Evolutionary conservation across 1,284 basidiomycete species (phyloP).

Genomic region (Pyrrhoderma lamaoense): DNA sequence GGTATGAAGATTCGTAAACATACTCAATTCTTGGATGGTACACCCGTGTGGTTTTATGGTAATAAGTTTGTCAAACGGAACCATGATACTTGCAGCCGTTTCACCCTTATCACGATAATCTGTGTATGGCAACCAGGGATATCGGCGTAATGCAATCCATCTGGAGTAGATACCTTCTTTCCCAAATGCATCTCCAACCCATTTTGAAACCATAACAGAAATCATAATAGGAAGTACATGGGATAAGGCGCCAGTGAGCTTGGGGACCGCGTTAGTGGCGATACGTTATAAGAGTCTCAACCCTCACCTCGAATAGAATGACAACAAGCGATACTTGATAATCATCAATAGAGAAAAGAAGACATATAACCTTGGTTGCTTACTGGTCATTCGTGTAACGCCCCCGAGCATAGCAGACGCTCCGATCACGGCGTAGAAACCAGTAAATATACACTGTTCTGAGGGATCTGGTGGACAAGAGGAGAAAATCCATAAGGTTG

Average conservation of each 20-base stretch:
- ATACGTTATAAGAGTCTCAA: not conserved
- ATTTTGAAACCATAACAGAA: slow-evolving; percentile 68
- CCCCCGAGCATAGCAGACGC: slow-evolving; percentile 77
- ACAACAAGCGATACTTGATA: slow-evolving; percentile 60
- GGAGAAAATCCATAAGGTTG: slow-evolving; percentile 58
- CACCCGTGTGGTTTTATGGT: slow-evolving; percentile 42
- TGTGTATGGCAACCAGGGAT: slow-evolving; percentile 68
- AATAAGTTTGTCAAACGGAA: slow-evolving; percentile 40
- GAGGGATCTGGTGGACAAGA: slow-evolving; percentile 65
- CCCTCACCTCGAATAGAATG: slow-evolving; percentile 60
- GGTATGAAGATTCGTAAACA: slow-evolving; percentile 17
- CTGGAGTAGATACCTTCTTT: slow-evolving; percentile 67
- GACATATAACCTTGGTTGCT: slow-evolving; percentile 21
- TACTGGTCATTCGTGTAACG: slow-evolving; percentile 75
- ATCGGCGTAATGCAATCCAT: slow-evolving; percentile 67
- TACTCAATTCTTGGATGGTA: slow-evolving; percentile 45
- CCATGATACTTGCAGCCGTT: slow-evolving; percentile 59
- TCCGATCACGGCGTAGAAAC: slow-evolving; percentile 79
- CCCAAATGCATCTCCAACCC: slow-evolving; percentile 65
- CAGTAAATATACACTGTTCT: slow-evolving; percentile 65
- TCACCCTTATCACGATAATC: slow-evolving; percentile 62
- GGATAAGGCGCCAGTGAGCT: slow-evolving; percentile 64
- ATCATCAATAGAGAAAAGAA: not conserved
- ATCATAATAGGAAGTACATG: slow-evolving; percentile 78
- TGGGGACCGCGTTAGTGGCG: not conserved